Evolutionary conservation across 2,329 filamentous ascomycete genomes (phyloP).

Genomic region (Bipolaris gigantea): DNA sequence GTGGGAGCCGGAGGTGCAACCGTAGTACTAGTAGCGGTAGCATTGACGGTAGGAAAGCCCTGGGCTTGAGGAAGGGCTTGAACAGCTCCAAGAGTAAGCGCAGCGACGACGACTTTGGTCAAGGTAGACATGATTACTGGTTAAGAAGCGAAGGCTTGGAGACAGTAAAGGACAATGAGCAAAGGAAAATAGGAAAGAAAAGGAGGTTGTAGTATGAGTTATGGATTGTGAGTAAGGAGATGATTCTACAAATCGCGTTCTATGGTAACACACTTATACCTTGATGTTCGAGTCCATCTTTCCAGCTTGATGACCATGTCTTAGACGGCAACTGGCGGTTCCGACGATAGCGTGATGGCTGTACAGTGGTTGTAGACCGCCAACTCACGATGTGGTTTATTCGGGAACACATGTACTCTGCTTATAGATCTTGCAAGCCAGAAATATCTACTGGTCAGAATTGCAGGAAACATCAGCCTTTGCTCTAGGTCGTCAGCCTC

Average conservation of each 20-base stretch:
- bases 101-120: conserved; percentile 39
- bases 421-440: conserved; percentile 13
- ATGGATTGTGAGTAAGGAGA: conserved; percentile 33
- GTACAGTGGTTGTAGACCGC: conserved; percentile 12
- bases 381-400: conserved; percentile 17
- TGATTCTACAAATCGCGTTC: conserved; percentile 12
- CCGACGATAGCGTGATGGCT: conserved; percentile 12
- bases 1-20: conserved; percentile 8
- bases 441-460: conserved; percentile 19
- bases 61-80: conserved; percentile 36
- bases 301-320: not conserved
- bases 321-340: conserved; percentile 10
- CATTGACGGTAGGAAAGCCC: conserved; percentile 1
- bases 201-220: conserved; percentile 29
- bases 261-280: conserved; percentile 33
- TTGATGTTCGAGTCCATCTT: not conserved
- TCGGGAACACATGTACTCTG: conserved; percentile 14
- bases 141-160: conserved; percentile 23
- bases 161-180: conserved; percentile 22
- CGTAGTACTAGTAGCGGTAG: conserved; percentile 6
- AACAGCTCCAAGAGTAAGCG: conserved; percentile 36
- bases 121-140: conserved; percentile 41
- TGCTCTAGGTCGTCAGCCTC: conserved; percentile 14
- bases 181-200: conserved; percentile 21
- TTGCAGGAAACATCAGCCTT: conserved; percentile 2